phyloP scores from a whole-genome alignment of 2,329 filamentous ascomycete genomes.

The Calonectria pseudoturangicola region DNA sequence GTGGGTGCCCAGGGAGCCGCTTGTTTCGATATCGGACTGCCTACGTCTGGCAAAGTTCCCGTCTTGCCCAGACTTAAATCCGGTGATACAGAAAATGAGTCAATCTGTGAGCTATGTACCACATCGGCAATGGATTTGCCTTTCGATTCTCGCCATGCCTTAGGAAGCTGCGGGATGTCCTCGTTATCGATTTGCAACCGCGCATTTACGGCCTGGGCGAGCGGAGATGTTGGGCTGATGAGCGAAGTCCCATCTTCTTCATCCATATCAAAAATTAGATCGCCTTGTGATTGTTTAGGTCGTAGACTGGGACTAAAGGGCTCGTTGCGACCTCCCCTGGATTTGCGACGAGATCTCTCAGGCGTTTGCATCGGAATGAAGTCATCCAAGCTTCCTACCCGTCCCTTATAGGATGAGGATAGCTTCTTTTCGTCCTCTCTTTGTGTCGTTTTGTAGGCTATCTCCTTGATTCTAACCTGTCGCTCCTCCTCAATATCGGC shows the following conservation, averaged over 20 bases:
- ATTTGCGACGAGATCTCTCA: constrained; percentile 68
- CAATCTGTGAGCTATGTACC: constrained; percentile 38
- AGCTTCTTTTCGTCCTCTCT: constrained; percentile 79
- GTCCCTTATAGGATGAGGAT: constrained; percentile 76
- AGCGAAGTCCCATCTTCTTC: constrained; percentile 74
- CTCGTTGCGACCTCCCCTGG: constrained; percentile 70
- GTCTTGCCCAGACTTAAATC: constrained; percentile 38
- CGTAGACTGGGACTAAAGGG: constrained; percentile 80
- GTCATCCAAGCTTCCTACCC: constrained; percentile 81
- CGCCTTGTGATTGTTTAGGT: constrained; percentile 80
- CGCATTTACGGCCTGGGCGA: constrained; percentile 43
- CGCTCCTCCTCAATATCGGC: constrained; percentile 81
- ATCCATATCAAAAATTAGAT: constrained; percentile 97
- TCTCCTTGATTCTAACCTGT: constrained; percentile 83
- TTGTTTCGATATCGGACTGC: constrained; percentile 39
- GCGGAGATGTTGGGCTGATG: constrained; percentile 56
- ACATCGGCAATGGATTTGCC: constrained; percentile 49
- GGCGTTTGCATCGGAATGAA: constrained; percentile 62
- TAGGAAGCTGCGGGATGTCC: constrained; percentile 56
- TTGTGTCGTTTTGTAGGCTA: constrained; percentile 79
- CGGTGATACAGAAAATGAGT: constrained; percentile 49
- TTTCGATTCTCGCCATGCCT: constrained; percentile 57
- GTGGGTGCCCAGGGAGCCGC: constrained; percentile 70
- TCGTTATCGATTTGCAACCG: constrained; percentile 54
- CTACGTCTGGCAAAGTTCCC: constrained; percentile 29